phyloP scores from a whole-genome alignment of 305 asterid genomes.

The Plantago lanceolata region DNA sequence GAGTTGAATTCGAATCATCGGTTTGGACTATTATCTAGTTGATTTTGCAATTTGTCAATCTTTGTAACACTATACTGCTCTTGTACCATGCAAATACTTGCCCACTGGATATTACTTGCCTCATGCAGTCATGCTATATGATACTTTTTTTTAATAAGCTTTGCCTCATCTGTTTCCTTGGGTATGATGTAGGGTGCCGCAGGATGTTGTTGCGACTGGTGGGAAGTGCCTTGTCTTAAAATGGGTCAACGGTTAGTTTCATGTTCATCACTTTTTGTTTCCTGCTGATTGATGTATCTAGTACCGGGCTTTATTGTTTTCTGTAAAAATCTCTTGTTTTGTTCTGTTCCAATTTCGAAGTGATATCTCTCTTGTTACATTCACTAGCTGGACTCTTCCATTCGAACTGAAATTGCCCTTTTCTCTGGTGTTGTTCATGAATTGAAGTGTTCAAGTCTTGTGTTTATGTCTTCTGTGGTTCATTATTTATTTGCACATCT shows the following conservation, averaged over 20 bases:
- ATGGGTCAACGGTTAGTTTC: slow-evolving; percentile 81
- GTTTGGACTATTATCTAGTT: no score
- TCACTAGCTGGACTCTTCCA: background rate
- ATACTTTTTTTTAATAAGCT: no score
- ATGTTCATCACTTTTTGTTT: slow-evolving; percentile 2
- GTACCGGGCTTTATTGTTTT: background rate
- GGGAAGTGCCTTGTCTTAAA: slow-evolving; percentile 67
- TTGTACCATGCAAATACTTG: no score
- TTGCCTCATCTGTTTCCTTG: slow-evolving; percentile 10
- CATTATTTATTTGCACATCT: no score
- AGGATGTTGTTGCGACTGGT: slow-evolving; percentile 78
- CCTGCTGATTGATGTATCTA: slow-evolving; percentile 9
- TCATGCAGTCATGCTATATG: background rate
- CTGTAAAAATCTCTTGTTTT: background rate
- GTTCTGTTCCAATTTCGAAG: background rate
- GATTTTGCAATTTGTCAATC: no score
- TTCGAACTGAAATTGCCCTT: background rate
- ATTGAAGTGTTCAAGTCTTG: background rate
- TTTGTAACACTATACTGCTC: no score
- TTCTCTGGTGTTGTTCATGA: background rate
- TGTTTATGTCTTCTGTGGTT: background rate
- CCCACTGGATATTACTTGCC: background rate
- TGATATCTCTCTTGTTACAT: background rate
- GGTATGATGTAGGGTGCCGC: slow-evolving; percentile 61
- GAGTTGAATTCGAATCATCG: no score